These are phyloP conservation scores for Pyrrhoderma noxium DNA, from an alignment of 1,284 basidiomycete genomes.

Conservation along the genomic window DNA sequence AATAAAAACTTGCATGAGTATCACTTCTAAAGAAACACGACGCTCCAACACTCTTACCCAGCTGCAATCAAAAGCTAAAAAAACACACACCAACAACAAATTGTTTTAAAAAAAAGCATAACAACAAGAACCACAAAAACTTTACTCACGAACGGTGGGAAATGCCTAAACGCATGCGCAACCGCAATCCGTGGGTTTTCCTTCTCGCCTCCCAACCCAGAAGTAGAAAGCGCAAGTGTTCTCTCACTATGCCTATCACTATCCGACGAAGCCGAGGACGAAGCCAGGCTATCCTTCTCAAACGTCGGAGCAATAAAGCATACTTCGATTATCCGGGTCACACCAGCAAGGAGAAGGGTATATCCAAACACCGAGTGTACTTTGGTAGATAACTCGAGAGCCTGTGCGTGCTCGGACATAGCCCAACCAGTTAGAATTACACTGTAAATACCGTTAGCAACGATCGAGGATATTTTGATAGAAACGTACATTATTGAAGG, in stretches of 20 bases:
- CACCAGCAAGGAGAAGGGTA: slow-evolving; percentile 80
- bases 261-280: slow-evolving; percentile 26
- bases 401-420: slow-evolving; percentile 88
- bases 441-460: slow-evolving; percentile 33
- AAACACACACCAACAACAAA: background rate
- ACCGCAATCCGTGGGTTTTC: slow-evolving; percentile 32
- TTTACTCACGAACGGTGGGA: slow-evolving; percentile 75
- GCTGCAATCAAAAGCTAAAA: slow-evolving; percentile 59
- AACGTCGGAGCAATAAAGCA: slow-evolving; percentile 59
- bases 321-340: slow-evolving; percentile 79
- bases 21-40: background rate
- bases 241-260: slow-evolving; percentile 57
- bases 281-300: slow-evolving; percentile 21
- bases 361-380: slow-evolving; percentile 83
- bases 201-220: slow-evolving; percentile 10
- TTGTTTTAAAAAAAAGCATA: slow-evolving; percentile 4
- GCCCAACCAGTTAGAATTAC: slow-evolving; percentile 91
- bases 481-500: slow-evolving; percentile 71
- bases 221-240: slow-evolving; percentile 38
- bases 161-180: slow-evolving; percentile 68
- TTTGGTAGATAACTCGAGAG: slow-evolving; percentile 76
- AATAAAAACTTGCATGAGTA: slow-evolving; percentile 4
- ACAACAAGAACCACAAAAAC: slow-evolving; percentile 2
- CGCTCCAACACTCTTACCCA: slow-evolving; percentile 33
- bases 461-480: background rate